phyloP scores from a whole-genome alignment of 1,284 basidiomycete species.

The Austroboletus novae-zelandiae region DNA sequence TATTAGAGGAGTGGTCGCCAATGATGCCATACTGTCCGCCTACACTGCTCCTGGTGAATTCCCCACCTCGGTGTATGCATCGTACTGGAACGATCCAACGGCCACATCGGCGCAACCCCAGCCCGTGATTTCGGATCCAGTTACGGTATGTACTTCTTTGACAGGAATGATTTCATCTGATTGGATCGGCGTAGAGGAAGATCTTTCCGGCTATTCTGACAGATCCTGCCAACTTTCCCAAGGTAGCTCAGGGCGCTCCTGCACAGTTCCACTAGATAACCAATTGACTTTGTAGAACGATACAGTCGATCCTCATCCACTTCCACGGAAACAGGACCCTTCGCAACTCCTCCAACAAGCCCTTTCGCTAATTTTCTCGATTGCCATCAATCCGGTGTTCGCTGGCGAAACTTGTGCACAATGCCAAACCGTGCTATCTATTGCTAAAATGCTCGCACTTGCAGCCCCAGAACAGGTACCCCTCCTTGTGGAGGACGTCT shows the following conservation, averaged over 20 bases:
- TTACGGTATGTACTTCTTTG: conserved; percentile 43
- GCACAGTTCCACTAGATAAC: background rate
- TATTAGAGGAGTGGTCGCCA: conserved; percentile 2
- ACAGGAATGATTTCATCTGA: conserved; percentile 2
- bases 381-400: conserved; percentile 48
- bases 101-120: conserved; percentile 64
- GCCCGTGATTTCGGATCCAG: conserved; percentile 65
- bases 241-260: conserved; percentile 23
- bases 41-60: conserved; percentile 63
- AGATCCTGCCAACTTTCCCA: conserved; percentile 55
- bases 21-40: conserved; percentile 29
- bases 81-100: conserved; percentile 69
- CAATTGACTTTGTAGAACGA: conserved; percentile 38
- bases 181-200: conserved; percentile 39
- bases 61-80: conserved; percentile 55
- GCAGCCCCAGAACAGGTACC: conserved; percentile 63
- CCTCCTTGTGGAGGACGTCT: conserved; percentile 53
- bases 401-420: conserved; percentile 51
- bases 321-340: conserved; percentile 52
- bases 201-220: conserved; percentile 57
- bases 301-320: conserved; percentile 59
- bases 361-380: conserved; percentile 49
- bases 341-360: conserved; percentile 47
- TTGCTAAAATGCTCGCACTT: conserved; percentile 62
- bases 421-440: conserved; percentile 58